Base-by-base conservation (phyloP, 345 rosid genomes). In the Populus ilicifolia region DNA sequence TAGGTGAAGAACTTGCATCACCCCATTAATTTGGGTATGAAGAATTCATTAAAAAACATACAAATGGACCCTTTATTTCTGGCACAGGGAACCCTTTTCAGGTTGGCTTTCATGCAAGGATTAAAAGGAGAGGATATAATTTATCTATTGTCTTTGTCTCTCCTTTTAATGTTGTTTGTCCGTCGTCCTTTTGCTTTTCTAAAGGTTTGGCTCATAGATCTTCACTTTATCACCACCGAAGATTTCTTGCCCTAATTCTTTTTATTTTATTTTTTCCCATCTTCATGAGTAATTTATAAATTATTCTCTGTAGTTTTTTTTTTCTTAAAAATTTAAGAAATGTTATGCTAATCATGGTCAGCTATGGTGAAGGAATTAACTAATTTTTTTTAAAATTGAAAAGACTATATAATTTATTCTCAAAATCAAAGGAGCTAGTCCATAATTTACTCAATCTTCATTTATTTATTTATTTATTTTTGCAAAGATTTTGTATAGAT, bases 101-200 rank as follows among this genome's bases (percentile, higher is more conserved):
- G 74, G 64, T 43, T 43, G 46, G 13, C 12, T 43, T 43, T 0
- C 8, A 38, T 38, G 35, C 41, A 46, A 67, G 8, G 30, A 9
- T 27, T 5, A 65, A 73, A 77, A 67, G 73, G 29, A 35, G 64
- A 70, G 75, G 30, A 33, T 33, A 33, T 33, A 33, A 33, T 33
- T 67, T 18, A 2, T 10, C 14, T 29, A 30, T 14, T 36, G 52
- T 43, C 56, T 30, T 75, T 79, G 81, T 87, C 87, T 79, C 81
- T 80, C 81, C 80, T 77, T 77, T 83, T 83, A 65, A 83, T 68
- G 81, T 64, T 67, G 44, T 69, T 75, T 23, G 50, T 13, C 9
- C 44, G 27, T 35, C 77, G 79, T 72, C 75, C 23, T 71, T 77
- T 72, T 71, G 27, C 30, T 78, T 69, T 23, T 54, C 69, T 48